Percentiles rank a stretch among this genome's conserved stretches.
phyloP scores from a whole-genome alignment of 139 green algal genomes.

The Pleodorina starrii region DNA sequence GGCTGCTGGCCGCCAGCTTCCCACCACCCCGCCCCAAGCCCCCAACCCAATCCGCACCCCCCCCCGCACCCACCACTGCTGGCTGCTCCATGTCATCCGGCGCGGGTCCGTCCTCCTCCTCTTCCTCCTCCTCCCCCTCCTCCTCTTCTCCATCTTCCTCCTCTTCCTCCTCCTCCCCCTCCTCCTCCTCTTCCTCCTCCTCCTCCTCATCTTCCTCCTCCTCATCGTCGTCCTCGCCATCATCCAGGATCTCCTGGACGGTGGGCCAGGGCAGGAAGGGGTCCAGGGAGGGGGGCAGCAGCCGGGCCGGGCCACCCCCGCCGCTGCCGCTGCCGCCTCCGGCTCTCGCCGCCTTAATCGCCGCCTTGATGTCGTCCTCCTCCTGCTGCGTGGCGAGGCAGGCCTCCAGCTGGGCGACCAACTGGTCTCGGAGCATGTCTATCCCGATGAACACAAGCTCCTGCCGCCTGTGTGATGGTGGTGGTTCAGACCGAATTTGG shows the following conservation, averaged over 20 bases:
- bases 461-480: conserved; percentile 75
- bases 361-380: conserved; percentile 19
- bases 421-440: conserved; percentile 60
- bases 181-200: conserved; percentile 42
- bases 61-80: conserved; percentile 15
- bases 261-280: conserved; percentile 76
- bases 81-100: conserved; percentile 7
- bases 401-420: conserved; percentile 69
- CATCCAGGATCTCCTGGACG: conserved; percentile 61
- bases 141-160: too few species aligned
- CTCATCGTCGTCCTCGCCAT: conserved; percentile 39
- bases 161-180: conserved; percentile 48
- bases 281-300: conserved; percentile 49
- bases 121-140: conserved; percentile 47
- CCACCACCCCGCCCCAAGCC: too few species aligned
- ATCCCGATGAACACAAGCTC: conserved; percentile 90
- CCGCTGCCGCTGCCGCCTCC: conserved; percentile 6
- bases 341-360: too few species aligned
- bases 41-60: too few species aligned
- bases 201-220: conserved; percentile 39
- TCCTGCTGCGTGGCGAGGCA: conserved; percentile 72
- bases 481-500: too few species aligned
- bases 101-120: conserved; percentile 36
- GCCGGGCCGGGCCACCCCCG: background rate
- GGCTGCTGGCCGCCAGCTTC: too few species aligned